Evolutionary conservation across 2,329 filamentous ascomycete genomes (phyloP), one percentile per base, ranked within the genome.

Genomic region (Xylaria arbuscula): DNA sequence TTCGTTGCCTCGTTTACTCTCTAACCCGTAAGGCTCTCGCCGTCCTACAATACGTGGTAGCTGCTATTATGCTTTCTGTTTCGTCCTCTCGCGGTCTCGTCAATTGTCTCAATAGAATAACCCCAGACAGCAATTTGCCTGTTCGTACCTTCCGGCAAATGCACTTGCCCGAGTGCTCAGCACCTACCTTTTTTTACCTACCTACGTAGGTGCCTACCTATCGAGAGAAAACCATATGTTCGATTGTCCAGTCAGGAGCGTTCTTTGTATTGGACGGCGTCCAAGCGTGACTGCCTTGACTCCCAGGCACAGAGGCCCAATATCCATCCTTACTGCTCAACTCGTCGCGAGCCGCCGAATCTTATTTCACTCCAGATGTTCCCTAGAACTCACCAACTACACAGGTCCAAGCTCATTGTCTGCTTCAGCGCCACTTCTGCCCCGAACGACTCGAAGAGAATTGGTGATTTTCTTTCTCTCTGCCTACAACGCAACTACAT

Each of bases 171-270:
- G 24, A 51, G 48, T 11, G 11, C 28, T 13, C 3, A 5, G 48
- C 22, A 8, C 24, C 4, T 22, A 11, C n/a, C 15, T 4, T 9
- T 45, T 45, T 3, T 13, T 32, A 10, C 15, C 13, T 34, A 8
- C 7, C 15, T 53, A n/a, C n/a, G n/a, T n/a, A 45, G 15, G 15
- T 47, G 8, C 17, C 42, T 45, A 17, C 13, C 32, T 34, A 13
- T 2, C 24, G 17, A 7, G 13, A 34, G 24, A 53, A n/a, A 15
- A 24, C 19, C 10, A n/a, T 32, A 13, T 55, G 40, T 28, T 17
- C 47, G 11, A n/a, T 62, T 15, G 50, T 50, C 54, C 22, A 67
- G 42, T 60, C 22, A 45, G 40, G 40, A 45, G 50, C 65, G 24
- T 32, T 22, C 47, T 15, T 45, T 13, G 8, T n/a, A 60, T 28